Evolutionary conservation across 2,329 filamentous ascomycete genomes (phyloP), one percentile per base, ranked within the genome.

Genomic region (Fusarium setosum): DNA sequence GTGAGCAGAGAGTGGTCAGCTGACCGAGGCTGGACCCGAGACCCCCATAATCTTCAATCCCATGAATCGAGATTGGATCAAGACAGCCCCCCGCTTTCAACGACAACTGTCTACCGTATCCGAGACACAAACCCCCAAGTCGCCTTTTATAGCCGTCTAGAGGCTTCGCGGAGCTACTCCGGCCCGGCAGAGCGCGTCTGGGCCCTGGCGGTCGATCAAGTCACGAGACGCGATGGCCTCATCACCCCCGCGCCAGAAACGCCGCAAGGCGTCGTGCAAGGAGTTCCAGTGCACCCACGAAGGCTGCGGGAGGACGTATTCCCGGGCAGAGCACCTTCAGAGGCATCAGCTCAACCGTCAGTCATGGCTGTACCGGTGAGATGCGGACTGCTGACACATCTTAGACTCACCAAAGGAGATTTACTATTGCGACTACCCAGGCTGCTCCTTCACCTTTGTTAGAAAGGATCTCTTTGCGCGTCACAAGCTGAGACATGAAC

Each of bases 251-350:
- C 71, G 71, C 31, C 71, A 73, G 67, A 73, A 73, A 71, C 71
- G 71, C 65, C 71, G 71, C 70, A 73, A 73, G 63, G 61, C 71
- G 29, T 72, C 71, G 10, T 73, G 71, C 68, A 73, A 73, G 56
- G 71, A 73, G 63, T 73, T 73, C 20, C 70, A 73, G 40, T 73
- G 71, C 69, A 73, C 71, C 48, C 71, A 73, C 55, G 71, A 73
- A 58, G 71, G 71, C 50, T 73, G 71, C 38, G 71, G 71, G 34
- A 67, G 71, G 52, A 73, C 71, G 17, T 73, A 73, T 24, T 73
- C 71, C 21, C 67, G 71, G 35, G 71, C 71, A 32, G 71, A 73
- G 37, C 71, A 73, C 41, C 69, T 73, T 10, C 71, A 73, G 41
- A 60, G 71, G 18, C 71, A 73, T 49, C 71, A 73, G 47, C 62